These are phyloP conservation scores for Sporothrix brasiliensis DNA, from an alignment of 2,329 filamentous ascomycete genomes.

Conservation along the genomic window DNA sequence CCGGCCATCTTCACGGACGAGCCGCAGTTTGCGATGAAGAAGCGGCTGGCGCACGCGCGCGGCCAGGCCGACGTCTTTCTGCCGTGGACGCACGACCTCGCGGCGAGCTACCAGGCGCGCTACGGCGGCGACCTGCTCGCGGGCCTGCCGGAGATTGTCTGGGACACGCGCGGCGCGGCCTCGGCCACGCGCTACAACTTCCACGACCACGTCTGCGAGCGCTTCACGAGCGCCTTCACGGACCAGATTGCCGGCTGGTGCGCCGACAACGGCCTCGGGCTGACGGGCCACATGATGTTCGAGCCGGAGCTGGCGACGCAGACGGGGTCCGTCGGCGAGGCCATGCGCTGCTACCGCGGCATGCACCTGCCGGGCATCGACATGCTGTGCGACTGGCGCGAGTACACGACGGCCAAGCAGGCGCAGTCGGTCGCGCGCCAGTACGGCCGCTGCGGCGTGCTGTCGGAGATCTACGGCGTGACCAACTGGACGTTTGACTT, in stretches of 20 bases:
- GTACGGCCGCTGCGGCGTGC: conserved; percentile 8
- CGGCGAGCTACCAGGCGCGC: background rate
- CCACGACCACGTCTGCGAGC: conserved; percentile 21
- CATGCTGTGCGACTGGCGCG: conserved; percentile 10
- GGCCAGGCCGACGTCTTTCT: background rate
- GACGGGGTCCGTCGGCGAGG: conserved; percentile 5
- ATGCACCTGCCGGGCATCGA: conserved; percentile 13
- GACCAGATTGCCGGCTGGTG: conserved; percentile 1
- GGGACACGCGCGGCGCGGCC: background rate
- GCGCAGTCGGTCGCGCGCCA: conserved; percentile 4
- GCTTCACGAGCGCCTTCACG: background rate
- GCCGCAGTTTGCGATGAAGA: conserved; percentile 20
- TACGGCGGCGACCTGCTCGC: background rate
- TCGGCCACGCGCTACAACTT: conserved; percentile 13
- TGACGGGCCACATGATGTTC: conserved; percentile 17
- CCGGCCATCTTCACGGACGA: conserved; percentile 15
- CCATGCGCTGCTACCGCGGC: conserved; percentile 18
- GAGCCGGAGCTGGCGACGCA: background rate
- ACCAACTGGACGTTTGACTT: conserved; percentile 17
- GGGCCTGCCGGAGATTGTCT: background rate
- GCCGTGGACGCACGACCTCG: conserved; percentile 13
- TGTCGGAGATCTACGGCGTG: conserved; percentile 9
- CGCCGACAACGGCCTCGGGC: conserved; percentile 1
- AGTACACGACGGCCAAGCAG: conserved; percentile 22
- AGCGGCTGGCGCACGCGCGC: background rate